A percentile compares a stretch with the other conserved stretches of the same genome.
Evolutionary conservation across 1,284 basidiomycete species (phyloP).

Genomic region (Microstroma glucosiphilum): DNA sequence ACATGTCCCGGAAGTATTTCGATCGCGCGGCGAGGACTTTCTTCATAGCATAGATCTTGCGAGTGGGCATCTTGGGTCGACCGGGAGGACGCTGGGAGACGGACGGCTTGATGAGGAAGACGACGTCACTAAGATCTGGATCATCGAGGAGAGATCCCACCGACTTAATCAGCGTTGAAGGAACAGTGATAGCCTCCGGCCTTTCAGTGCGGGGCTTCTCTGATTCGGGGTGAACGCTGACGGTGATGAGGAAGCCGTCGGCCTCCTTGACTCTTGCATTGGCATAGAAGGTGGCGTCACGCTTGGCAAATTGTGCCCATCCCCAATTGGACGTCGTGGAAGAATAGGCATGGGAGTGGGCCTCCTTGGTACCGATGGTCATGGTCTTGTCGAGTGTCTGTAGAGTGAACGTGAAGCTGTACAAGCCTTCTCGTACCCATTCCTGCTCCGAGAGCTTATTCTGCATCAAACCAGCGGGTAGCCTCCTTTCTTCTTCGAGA

Average conservation of each 20-base stretch:
- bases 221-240: constrained; percentile 68
- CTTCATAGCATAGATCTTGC: constrained; percentile 50
- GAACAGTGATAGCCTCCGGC: constrained; percentile 56
- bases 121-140: constrained; percentile 60
- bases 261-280: constrained; percentile 57
- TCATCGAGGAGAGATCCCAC: constrained; percentile 71
- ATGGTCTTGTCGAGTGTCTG: constrained; percentile 57
- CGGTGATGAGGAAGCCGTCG: constrained; percentile 68
- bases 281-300: constrained; percentile 66
- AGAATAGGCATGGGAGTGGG: constrained; percentile 74
- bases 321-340: constrained; percentile 60
- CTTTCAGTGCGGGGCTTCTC: constrained; percentile 57
- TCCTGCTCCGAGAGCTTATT: background rate
- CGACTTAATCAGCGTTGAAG: constrained; percentile 62
- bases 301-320: constrained; percentile 63
- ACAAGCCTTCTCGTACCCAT: constrained; percentile 75
- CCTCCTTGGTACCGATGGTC: constrained; percentile 56
- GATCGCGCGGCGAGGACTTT: constrained; percentile 51
- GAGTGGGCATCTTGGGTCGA: constrained; percentile 17
- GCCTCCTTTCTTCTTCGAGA: constrained; percentile 23
- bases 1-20: constrained; percentile 51
- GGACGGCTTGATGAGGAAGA: constrained; percentile 17
- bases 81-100: background rate
- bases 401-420: constrained; percentile 76
- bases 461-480: background rate